Evolutionary conservation across 2,329 filamentous ascomycete genomes (phyloP).

Genomic region (Passalora sequoiae): DNA sequence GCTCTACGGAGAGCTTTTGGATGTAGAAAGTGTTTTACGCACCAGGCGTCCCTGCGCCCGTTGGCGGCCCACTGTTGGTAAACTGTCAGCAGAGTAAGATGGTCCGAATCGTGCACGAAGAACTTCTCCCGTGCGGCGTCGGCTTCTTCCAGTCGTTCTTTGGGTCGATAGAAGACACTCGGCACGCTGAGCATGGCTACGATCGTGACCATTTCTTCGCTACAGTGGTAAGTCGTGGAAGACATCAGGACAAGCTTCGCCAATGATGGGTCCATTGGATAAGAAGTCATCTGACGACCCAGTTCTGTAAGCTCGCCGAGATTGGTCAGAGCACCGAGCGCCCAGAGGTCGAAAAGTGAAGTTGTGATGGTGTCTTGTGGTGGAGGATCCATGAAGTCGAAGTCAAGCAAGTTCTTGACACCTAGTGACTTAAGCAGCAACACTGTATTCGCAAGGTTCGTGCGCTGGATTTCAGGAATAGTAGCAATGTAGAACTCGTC

Average conservation of each 20-base stretch:
- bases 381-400: constrained; percentile 98
- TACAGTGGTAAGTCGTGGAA: constrained; percentile 69
- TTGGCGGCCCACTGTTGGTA: constrained; percentile 95
- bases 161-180: constrained; percentile 93
- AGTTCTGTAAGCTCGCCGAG: constrained; percentile 84
- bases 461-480: constrained; percentile 95
- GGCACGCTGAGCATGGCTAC: constrained; percentile 97
- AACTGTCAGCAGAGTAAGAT: constrained; percentile 90
- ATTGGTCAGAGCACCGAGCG: constrained; percentile 87
- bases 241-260: constrained; percentile 92
- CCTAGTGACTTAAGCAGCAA: constrained; percentile 90
- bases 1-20: constrained; percentile 87
- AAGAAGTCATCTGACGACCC: constrained; percentile 89
- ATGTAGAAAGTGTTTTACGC: constrained; percentile 86
- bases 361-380: constrained; percentile 97
- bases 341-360: constrained; percentile 96
- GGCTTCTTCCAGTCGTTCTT: constrained; percentile 93
- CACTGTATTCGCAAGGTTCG: constrained; percentile 91
- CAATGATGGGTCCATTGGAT: constrained; percentile 94
- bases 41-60: constrained; percentile 86
- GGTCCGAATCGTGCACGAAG: constrained; percentile 95
- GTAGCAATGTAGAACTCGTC: constrained; percentile 96
- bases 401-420: constrained; percentile 89
- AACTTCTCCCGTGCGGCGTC: constrained; percentile 96
- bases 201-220: constrained; percentile 96